Percentiles rank a stretch among this genome's conserved stretches.
These are phyloP conservation scores for Globisporangium takayamanum DNA, from an alignment of 352 stramenopile genomes.

Conservation along the genomic window DNA sequence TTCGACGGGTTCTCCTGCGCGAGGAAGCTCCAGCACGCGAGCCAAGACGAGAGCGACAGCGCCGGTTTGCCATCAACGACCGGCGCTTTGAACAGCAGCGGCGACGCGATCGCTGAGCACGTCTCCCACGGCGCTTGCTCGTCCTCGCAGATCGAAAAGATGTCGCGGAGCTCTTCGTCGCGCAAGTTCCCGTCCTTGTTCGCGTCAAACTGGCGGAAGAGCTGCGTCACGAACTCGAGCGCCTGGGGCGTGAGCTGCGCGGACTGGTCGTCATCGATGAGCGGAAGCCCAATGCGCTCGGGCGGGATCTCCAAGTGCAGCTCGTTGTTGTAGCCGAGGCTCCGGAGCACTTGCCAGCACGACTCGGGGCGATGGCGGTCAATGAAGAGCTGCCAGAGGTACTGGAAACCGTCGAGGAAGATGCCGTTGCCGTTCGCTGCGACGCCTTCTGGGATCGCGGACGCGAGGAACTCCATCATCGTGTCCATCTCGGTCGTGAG, in stretches of 20 bases:
- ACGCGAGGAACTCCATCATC: constrained; percentile 76
- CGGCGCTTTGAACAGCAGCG: constrained; percentile 48
- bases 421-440: constrained; percentile 58
- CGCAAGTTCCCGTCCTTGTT: constrained; percentile 76
- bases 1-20: constrained; percentile 72
- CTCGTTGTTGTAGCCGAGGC: constrained; percentile 78
- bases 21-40: constrained; percentile 67
- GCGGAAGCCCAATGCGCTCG: constrained; percentile 46
- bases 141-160: constrained; percentile 84
- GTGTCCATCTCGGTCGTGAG: constrained; percentile 80
- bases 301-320: constrained; percentile 69
- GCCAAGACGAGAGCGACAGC: constrained; percentile 52
- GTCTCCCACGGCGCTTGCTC: constrained; percentile 60
- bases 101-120: constrained; percentile 46
- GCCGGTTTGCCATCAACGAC: constrained; percentile 45
- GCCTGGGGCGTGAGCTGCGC: constrained; percentile 66
- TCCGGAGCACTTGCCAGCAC: constrained; percentile 82
- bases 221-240: constrained; percentile 59
- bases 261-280: constrained; percentile 66
- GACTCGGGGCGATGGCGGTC: constrained; percentile 85
- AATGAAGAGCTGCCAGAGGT: constrained; percentile 86
- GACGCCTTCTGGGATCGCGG: constrained; percentile 57
- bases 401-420: constrained; percentile 73
- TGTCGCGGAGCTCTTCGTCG: constrained; percentile 58
- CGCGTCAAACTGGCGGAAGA: constrained; percentile 80